phyloP scores from a whole-genome alignment of 768 basidiomycete genomes.

The Naganishia antarctica region DNA sequence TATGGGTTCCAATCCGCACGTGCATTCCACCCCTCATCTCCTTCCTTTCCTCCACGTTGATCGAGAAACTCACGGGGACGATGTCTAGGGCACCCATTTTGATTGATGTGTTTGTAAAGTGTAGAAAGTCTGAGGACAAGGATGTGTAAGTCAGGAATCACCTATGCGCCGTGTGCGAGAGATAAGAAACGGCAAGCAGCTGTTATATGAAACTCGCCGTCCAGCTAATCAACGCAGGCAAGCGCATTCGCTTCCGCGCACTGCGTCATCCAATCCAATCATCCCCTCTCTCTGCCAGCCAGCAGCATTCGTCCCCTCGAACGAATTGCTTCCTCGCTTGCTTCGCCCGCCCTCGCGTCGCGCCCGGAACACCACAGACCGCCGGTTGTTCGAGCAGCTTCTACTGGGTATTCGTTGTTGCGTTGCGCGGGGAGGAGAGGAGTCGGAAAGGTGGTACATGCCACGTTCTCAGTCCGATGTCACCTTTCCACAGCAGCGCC shows the following conservation, averaged over 20 bases:
- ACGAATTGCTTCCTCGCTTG: slow-evolving; percentile 8
- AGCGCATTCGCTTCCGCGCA: not conserved
- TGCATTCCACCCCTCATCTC: not conserved
- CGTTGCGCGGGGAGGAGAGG: no score
- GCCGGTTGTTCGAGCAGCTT: slow-evolving; percentile 20
- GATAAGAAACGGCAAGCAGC: not conserved
- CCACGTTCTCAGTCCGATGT: no score
- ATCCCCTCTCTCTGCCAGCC: not conserved
- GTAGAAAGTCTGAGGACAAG: not conserved
- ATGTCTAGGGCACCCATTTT: slow-evolving; percentile 50
- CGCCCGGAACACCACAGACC: not conserved
- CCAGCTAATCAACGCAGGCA: no score
- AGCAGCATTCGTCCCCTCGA: not conserved
- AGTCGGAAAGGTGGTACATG: no score
- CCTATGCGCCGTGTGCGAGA: not conserved
- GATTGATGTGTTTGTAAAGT: slow-evolving; percentile 13
- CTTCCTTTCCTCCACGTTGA: not conserved
- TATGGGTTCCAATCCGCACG: not conserved
- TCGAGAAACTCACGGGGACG: slow-evolving; percentile 47
- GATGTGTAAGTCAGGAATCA: not conserved
- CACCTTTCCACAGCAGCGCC: no score
- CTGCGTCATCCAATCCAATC: slow-evolving; percentile 10
- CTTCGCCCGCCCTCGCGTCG: slow-evolving; percentile 5
- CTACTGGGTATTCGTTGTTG: not conserved
- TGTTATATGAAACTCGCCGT: slow-evolving; percentile 9